phyloP scores from a whole-genome alignment of 345 rosid genomes.

The Clarkia xantiana region DNA sequence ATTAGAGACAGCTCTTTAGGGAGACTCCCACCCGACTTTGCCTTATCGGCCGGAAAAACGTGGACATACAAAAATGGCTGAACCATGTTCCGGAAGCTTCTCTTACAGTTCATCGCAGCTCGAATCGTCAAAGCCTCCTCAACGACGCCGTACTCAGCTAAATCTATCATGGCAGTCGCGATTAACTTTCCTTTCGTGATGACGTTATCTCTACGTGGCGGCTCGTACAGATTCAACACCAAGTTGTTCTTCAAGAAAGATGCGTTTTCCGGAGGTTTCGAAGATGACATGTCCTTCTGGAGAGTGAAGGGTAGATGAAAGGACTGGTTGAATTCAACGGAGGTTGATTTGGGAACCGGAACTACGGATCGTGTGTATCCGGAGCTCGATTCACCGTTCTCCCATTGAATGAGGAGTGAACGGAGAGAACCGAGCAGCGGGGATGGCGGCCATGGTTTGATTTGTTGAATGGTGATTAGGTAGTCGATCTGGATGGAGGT shows the following conservation, averaged over 20 bases:
- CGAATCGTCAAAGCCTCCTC: constrained; percentile 30
- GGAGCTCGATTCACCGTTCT: constrained; percentile 58
- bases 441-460: constrained; percentile 96
- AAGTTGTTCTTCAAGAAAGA: constrained; percentile 47
- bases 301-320: constrained; percentile 58
- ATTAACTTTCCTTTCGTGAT: constrained; percentile 37
- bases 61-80: constrained; percentile 49
- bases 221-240: constrained; percentile 74
- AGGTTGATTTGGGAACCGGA: constrained; percentile 49
- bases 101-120: constrained; percentile 61
- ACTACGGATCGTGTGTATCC: constrained; percentile 55
- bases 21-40: constrained; percentile 19
- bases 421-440: constrained; percentile 68
- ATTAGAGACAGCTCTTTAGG: constrained; percentile 22
- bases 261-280: constrained; percentile 22
- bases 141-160: constrained; percentile 58
- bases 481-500: constrained; percentile 42
- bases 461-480: constrained; percentile 53
- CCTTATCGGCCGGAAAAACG: constrained; percentile 41
- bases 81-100: constrained; percentile 57
- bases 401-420: constrained; percentile 85
- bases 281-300: constrained; percentile 35
- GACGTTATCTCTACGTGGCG: constrained; percentile 48
- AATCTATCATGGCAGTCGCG: constrained; percentile 57
- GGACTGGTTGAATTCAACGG: constrained; percentile 73